Base-by-base conservation (phyloP, 768 basidiomycete genomes). In the Lactarius akahatsu region DNA sequence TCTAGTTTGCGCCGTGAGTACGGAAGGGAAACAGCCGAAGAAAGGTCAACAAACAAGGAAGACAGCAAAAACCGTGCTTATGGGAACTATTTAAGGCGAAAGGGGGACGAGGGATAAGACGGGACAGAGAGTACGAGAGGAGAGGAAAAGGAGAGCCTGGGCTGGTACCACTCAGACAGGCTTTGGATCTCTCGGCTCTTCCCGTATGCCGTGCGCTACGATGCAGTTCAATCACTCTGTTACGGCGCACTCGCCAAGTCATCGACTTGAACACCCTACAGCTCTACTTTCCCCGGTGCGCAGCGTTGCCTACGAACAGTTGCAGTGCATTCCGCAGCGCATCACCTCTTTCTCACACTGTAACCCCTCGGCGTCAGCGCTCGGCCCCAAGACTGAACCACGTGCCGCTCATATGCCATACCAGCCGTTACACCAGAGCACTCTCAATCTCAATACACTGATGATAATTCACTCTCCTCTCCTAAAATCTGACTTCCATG, bases 1-100 rank as follows among this genome's bases (percentile, higher is more conserved):
- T 57, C 64, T 67, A 40, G 41, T 23, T 62, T 59, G 30, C 63
- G 59, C 34, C 57, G 57, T 58, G 57, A 58, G 57, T 58, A 23
- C 18, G n/a, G 38, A 52, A 30, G 45, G 45, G 6, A 60, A 52
- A 30, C 10, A 23, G 43, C 20, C 16, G 18, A 52, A 57, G 41
- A 36, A 62, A 62, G 32, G 47, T 8, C 20, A 16, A 26, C 36
- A 36, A n/a, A 57, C 56, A 34, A 28, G 50, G 56, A 34, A 34
- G 18, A 23, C 32, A 36, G 56, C 26, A 41, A 58, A 13, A 58
- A n/a, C 7, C 3, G 34, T 23, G 36, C 16, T 40, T 58, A 40
- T 40, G 18, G 23, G n/a, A 16, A 15, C 15, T 34, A 41, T 36
- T 36, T 40, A 26, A 41, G 57, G 23, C 18, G 28, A 41, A 36